phyloP scores from a whole-genome alignment of 1,284 basidiomycete species.

The Flammula alnicola region DNA sequence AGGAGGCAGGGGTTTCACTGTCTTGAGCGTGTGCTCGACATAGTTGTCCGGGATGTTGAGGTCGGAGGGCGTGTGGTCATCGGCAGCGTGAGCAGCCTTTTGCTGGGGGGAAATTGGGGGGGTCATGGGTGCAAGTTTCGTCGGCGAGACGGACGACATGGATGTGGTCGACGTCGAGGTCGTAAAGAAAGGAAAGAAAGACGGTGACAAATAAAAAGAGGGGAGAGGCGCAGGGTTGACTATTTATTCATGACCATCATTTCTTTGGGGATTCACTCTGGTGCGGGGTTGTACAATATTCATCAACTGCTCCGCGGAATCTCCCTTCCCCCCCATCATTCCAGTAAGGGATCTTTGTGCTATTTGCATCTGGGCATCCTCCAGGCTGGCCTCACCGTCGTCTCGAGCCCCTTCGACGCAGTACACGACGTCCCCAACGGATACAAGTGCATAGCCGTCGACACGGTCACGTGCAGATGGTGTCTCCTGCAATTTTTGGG shows the following conservation, averaged over 20 bases:
- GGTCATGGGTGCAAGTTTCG: not conserved
- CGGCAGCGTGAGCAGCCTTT: not conserved
- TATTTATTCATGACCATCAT: slow-evolving; percentile 13
- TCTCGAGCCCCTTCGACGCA: not conserved
- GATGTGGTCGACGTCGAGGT: slow-evolving; percentile 1
- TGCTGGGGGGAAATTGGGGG: not conserved
- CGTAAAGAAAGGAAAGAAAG: too few species aligned
- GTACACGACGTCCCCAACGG: slow-evolving; percentile 1
- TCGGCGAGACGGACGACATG: slow-evolving; percentile 8
- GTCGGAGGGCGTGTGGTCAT: slow-evolving; percentile 9
- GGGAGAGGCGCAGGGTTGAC: not conserved
- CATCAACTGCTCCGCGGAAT: not conserved
- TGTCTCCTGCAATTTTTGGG: slow-evolving; percentile 7
- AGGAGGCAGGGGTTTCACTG: slow-evolving; percentile 77
- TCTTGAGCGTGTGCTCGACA: slow-evolving; percentile 83
- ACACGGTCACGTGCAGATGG: slow-evolving; percentile 10
- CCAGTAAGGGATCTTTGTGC: not conserved
- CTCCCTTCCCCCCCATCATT: not conserved
- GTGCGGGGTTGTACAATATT: not conserved
- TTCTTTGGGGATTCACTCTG: slow-evolving; percentile 11
- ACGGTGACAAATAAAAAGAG: too few species aligned
- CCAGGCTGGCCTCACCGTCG: not conserved
- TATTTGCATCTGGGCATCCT: not conserved
- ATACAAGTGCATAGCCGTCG: not conserved
- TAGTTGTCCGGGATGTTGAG: slow-evolving; percentile 60